Evolutionary conservation across 2,329 filamentous ascomycete species (phyloP), one percentile per base, ranked within the genome.

Genomic region (Penicillium thymicola): DNA sequence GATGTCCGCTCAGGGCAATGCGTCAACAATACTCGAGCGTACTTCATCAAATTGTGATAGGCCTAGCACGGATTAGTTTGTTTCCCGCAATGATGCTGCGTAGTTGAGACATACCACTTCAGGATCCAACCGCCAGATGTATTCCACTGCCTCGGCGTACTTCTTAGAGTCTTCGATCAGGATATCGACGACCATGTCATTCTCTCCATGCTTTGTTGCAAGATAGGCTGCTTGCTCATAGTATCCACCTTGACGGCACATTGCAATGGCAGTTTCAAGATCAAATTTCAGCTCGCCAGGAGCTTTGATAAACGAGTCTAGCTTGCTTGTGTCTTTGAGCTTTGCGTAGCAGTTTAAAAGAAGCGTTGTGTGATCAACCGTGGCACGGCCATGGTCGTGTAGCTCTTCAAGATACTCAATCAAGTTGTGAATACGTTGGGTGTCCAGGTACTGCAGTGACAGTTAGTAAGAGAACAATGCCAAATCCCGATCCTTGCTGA

Each of bases 301-400:
- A 28, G 92, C 92, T 70, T 96, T 96, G 76, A 99, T 99, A 65
- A 99, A 99, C 25, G 89, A 89, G 69, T 99, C 93, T 7, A 99
- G 81, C 76, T 99, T 99, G 55, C 92, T 89, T 5, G 96, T 93
- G 70, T 99, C 94, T 73, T 99, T 99, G 16, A 97, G 79, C 70
- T 99, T 99, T 0, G 94, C 94, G 70, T 99, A 99, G 75, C 94
- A 99, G 71, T 99, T 99, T 42, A 99, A 78, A 0, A 99, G 81
- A 11, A 99, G 78, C 0, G 94, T 99, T 0, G 94, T 99, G 66
- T 99, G 94, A 64, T 99, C 94, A 2, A 92, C 88, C 2, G 93
- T 97, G 0, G 94, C 95, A 70, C 88, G 93, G 68, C 93, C 87
- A 67, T 95, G 91, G 60, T 97, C 92, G 68, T 99, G 94, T 16